phyloP scores from a whole-genome alignment of 176 grass and related monocot genomes.

The Oryza glumipatula region DNA sequence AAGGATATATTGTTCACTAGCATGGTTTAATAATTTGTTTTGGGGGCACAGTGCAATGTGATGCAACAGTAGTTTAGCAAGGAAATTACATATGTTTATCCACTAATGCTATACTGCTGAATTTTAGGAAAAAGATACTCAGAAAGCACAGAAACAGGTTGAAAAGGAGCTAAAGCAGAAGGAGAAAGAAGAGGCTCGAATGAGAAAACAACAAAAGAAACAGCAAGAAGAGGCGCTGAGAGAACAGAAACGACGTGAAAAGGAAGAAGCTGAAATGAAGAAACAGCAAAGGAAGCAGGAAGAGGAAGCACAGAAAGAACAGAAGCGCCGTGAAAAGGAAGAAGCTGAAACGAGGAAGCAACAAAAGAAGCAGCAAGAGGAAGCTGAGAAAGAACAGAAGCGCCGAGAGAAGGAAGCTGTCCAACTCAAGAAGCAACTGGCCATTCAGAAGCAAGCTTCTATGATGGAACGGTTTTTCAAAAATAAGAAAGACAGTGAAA shows the following conservation, averaged over 20 bases:
- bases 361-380: conserved; percentile 81
- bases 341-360: conserved; percentile 78
- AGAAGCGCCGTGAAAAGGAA: conserved; percentile 86
- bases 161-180: conserved; percentile 63
- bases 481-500: conserved; percentile 58
- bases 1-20: conserved; percentile 19
- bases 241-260: conserved; percentile 73
- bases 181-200: conserved; percentile 71
- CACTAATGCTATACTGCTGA: not conserved
- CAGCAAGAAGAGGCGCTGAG: conserved; percentile 47
- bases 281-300: conserved; percentile 75
- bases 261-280: conserved; percentile 67
- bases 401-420: conserved; percentile 82
- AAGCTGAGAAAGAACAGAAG: conserved; percentile 79
- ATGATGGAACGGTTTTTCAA: conserved; percentile 94
- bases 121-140: conserved; percentile 48
- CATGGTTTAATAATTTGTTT: not conserved
- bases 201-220: conserved; percentile 65
- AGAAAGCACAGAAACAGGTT: conserved; percentile 42
- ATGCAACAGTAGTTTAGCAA: not conserved
- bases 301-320: conserved; percentile 80
- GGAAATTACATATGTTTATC: not conserved
- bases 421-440: conserved; percentile 68
- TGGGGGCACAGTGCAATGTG: not conserved
- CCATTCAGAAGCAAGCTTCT: conserved; percentile 82